Evolutionary conservation across 352 stramenopile genomes (phyloP).

Genomic region (Globisporangium heterothallicum): DNA sequence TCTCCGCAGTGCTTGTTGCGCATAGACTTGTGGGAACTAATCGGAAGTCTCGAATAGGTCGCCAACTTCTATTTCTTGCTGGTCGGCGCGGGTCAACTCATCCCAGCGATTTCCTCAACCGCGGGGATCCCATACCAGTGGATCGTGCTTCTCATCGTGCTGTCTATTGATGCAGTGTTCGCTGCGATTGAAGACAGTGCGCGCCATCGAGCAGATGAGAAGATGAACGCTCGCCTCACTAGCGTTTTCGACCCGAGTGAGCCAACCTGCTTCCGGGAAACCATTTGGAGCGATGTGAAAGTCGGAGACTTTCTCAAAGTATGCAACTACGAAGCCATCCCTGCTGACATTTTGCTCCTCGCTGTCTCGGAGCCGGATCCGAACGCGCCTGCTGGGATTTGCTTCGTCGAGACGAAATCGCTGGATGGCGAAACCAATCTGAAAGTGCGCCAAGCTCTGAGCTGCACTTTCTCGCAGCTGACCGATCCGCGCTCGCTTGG

Average conservation of each 20-base stretch:
- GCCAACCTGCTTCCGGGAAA: constrained; percentile 37
- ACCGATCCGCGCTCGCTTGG: constrained; percentile 58
- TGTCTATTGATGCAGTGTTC: constrained; percentile 83
- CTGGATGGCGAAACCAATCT: constrained; percentile 86
- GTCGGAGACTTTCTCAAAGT: constrained; percentile 87
- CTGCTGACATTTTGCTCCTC: constrained; percentile 75
- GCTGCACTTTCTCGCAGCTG: constrained; percentile 81
- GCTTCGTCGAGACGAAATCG: constrained; percentile 86
- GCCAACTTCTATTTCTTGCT: constrained; percentile 90
- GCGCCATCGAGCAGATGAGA: constrained; percentile 66
- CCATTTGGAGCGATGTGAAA: constrained; percentile 52
- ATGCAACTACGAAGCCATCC: constrained; percentile 81
- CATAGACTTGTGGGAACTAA: not conserved
- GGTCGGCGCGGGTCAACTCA: constrained; percentile 81
- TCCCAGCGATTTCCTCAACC: constrained; percentile 83
- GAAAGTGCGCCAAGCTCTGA: constrained; percentile 78
- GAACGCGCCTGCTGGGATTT: constrained; percentile 60
- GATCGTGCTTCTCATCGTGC: constrained; percentile 79
- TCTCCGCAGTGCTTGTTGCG: no score
- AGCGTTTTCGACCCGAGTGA: constrained; percentile 56
- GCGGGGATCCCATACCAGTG: constrained; percentile 80
- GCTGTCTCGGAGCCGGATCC: constrained; percentile 66
- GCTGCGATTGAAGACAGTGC: constrained; percentile 81
- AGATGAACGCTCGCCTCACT: constrained; percentile 72
- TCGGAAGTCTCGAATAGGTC: constrained; percentile 15